Evolutionary conservation across 768 basidiomycete species (phyloP), one percentile per base, ranked within the genome.

Genomic region (Russula griseocarnosa): DNA sequence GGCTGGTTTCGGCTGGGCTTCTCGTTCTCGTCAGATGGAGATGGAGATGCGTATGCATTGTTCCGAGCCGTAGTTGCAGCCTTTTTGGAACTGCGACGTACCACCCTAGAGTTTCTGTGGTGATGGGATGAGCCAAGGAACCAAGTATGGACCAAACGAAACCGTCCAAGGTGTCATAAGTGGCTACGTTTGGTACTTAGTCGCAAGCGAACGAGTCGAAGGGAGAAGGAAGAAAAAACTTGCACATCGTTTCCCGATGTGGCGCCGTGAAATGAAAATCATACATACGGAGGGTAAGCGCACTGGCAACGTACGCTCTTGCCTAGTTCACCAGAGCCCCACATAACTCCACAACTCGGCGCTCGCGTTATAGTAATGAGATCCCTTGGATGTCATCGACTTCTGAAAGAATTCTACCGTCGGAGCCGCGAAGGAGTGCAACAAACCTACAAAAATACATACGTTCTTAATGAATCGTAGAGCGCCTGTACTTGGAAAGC

Each of bases 161-260:
- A 42, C 14, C 51, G 5, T 38, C n/a, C 2, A 20, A 30, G 26
- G 32, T 22, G 26, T 46, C 26, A 32, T 30, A 18, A 28, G 30
- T 54, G 52, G 8, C 52, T 40, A 38, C n/a, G 57, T 5, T 26
- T 59, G 26, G 13, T 24, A 22, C 30, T 18, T n/a, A 6, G 38
- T 62, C 56, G 40, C 34, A 22, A 28, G 50, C 44, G 34, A 52
- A n/a, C 11, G 49, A 58, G n/a, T 40, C 40, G 42, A 38, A 24
- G 32, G 22, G 26, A 20, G 24, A 56, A 22, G 44, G 32, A 8
- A 28, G 36, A 24, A 58, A 28, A 58, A 28, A 26, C 30, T 14
- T 11, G 49, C 55, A 34, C 24, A 18, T 24, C 38, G 14, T 61
- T 61, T 36, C 44, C 44, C 58, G 51, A 63, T 63, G 44, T 22